Evolutionary conservation across 805 yeast species (phyloP).

Genomic region (Aciculoconidium aculeatum): DNA sequence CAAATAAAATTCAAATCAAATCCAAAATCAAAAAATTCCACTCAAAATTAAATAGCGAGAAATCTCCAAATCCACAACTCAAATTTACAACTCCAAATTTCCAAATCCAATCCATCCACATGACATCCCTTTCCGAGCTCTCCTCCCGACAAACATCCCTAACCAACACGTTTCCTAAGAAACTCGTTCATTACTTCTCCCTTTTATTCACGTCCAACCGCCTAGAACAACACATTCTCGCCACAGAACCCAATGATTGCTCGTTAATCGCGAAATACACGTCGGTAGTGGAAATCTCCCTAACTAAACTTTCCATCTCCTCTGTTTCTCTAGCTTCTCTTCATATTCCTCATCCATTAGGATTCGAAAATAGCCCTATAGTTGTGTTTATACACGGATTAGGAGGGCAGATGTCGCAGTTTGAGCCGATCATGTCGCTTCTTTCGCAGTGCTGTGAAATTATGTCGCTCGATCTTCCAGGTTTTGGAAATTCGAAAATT

Average conservation of each 20-base stretch:
- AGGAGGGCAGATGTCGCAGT: constrained; percentile 87
- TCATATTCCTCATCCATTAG: constrained; percentile 48
- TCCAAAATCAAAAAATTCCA: too few species aligned
- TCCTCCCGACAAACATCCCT: too few species aligned
- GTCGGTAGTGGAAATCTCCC: constrained; percentile 32
- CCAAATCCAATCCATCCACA: too few species aligned
- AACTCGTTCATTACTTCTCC: constrained; percentile 18
- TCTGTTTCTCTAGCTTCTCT: constrained; percentile 35
- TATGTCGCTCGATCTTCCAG: constrained; percentile 77
- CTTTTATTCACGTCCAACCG: too few species aligned
- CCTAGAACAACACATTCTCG: constrained; percentile 38
- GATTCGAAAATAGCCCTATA: constrained; percentile 42
- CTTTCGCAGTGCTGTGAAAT: constrained; percentile 60
- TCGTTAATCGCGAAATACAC: constrained; percentile 47
- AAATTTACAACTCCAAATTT: too few species aligned
- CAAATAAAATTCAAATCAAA: too few species aligned
- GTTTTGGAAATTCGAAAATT: constrained; percentile 59
- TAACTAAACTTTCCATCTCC: constrained; percentile 20
- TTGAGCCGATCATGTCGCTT: constrained; percentile 63
- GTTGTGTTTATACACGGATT: constrained; percentile 76
- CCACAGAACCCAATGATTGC: constrained; percentile 49
- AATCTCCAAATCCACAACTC: too few species aligned
- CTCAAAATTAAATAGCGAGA: too few species aligned
- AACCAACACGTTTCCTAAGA: too few species aligned
- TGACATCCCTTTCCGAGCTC: too few species aligned